Conservation (phyloP, 2,329 filamentous ascomycete genomes). For the Neonectria hederae region DNA sequence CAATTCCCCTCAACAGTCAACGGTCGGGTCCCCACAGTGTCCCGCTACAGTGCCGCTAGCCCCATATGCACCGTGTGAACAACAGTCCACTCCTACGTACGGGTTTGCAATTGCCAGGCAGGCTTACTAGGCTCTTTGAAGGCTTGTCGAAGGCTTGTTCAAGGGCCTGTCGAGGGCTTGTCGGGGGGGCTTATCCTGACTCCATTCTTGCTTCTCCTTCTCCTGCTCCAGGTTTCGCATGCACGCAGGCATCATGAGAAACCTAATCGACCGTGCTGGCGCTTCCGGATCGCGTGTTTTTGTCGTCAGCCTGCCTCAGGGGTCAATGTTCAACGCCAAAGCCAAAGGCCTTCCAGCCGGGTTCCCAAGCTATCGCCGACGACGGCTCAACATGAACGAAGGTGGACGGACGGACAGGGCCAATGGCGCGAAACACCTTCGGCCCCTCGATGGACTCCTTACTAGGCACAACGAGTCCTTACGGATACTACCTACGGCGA, state of each 20-base stretch:
- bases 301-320: constrained; percentile 38
- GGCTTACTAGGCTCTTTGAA: neutral
- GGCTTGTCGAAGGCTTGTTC: neutral
- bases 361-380: constrained; percentile 24
- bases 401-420: neutral
- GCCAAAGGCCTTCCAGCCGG: constrained; percentile 19
- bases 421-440: constrained; percentile 25
- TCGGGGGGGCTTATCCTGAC: neutral
- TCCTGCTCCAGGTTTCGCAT: constrained; percentile 42
- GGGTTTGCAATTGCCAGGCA: neutral
- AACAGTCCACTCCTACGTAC: constrained; percentile 27
- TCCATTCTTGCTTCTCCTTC: constrained; percentile 26
- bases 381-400: constrained; percentile 1
- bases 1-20: constrained; percentile 38
- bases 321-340: constrained; percentile 23
- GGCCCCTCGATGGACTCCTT: constrained; percentile 5
- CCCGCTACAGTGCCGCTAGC: constrained; percentile 21
- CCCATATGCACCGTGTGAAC: constrained; percentile 25
- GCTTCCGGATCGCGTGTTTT: constrained; percentile 42
- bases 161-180: neutral
- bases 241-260: constrained; percentile 37
- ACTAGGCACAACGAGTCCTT: neutral
- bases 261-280: constrained; percentile 41
- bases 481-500: neutral
- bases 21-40: constrained; percentile 35